Evolutionary conservation across 139 green algal species (phyloP), one percentile per base, ranked within the genome.

Genomic region (Chlamydomonas sphaeroides): DNA sequence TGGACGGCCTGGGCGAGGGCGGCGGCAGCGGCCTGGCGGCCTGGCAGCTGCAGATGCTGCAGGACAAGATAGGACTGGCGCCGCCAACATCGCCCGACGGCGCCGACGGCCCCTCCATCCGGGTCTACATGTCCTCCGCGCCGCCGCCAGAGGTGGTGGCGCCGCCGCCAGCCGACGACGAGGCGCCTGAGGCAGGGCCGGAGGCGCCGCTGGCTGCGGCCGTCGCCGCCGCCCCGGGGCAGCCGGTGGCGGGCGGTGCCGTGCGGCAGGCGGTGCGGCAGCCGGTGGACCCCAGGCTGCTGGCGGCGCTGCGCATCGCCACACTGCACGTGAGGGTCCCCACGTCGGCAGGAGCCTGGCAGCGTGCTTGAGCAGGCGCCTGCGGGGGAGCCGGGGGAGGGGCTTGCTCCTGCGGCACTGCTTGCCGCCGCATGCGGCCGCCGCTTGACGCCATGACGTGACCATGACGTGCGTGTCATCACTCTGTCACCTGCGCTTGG

Each of bases 231-330:
- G 1, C 68, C 30, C 2, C 18, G n/a, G 15, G 8, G 20, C 15
- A 28, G 56, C 33, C 35, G 28, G 57, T 42, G 35, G 56, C 35
- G 36, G 70, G 23, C 23, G 38, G n/a, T n/a, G n/a, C n/a, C n/a
- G n/a, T n/a, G n/a, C n/a, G n/a, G n/a, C n/a, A n/a, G 17, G n/a
- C n/a, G 17, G 69, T 68, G 6, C 63, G 41, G 26, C 65, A 84
- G 51, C 66, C 82, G 7, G 72, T 88, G 11, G 82, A 90, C 41
- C 78, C 71, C 0, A n/a, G 49, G 35, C 78, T 90, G 66, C 65
- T 90, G 59, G 86, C 78, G 7, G 78, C 77, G 28, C 49, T 90
- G 66, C 86, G 86, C 1, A 49, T 90, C 25, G 59, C 80, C 36
- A 79, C 83, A 25, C 74, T 89, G 23, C 38, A 78, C 41, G 78